Base-by-base conservation (phyloP, 2,329 filamentous ascomycete genomes). In the Phaeosphaeria sp. region DNA sequence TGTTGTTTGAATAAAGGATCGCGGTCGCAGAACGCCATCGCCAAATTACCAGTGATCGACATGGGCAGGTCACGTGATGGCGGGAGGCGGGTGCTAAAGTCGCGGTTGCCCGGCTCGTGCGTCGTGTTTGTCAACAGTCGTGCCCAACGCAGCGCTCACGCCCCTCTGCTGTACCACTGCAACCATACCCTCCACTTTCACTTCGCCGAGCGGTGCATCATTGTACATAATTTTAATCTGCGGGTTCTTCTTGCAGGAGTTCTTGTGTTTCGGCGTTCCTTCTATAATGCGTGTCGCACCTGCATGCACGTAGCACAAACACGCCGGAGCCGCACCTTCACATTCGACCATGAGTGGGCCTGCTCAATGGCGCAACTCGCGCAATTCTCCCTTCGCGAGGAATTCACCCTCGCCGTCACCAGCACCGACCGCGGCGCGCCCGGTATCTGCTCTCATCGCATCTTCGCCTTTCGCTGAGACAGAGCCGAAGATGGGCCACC, bases 311-410 rank as follows among this genome's bases (percentile, higher is more conserved):
- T 71, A 68, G 61, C 53, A 57, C 55, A 55, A 55, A 63, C 65
- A 61, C 64, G 61, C 59, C 40, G 40, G 40, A 59, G 33, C 55
- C 53, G 55, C 60, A 55, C 59, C 51, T 48, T 53, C 39, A 48
- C 56, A 48, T 57, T 13, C 30, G 18, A n/a, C 61, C 57, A 87
- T 86, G 83, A 82, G 82, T 72, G 81, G 79, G 54, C 84, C 84
- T 75, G 81, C 84, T 84, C 69, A 86, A 83, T 76, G 86, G 86
- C 63, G 67, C 51, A 91, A 88, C 74, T 60, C 61, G 82, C 89
- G 92, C 71, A 91, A 88, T 74, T 94, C 92, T 79, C 91, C 91
- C 17, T 96, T 97, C 75, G 83, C 85, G 59, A 86, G 92, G 73
- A 87, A 78, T 64, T 81, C 87, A 52, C 81, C 84, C 45, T 89